Evolutionary conservation across 441 rosid genomes (phyloP), one percentile per base, ranked within the genome.

Genomic region (Pelargonium cotyledonis): DNA sequence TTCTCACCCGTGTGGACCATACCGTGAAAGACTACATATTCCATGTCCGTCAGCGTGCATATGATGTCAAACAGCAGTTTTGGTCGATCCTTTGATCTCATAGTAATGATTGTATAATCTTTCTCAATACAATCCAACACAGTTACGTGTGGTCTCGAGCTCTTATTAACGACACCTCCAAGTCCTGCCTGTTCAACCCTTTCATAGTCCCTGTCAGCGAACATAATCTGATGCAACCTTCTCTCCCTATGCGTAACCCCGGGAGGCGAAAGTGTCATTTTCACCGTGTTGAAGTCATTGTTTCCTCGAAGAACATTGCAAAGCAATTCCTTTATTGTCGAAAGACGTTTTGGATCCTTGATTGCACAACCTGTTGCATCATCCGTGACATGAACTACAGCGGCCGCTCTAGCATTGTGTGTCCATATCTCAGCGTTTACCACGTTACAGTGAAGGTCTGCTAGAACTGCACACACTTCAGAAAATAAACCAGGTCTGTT

Each of bases 381-480:
- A 73, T 92, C 96, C 5, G 89, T 92, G 74, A 88, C 94, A 73
- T 86, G 90, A 69, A 86, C 87, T 40, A 92, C 96, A 9, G 98
- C 97, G 1, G 98, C 98, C 62, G 97, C 97, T 78, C 96, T 83
- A 19, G 81, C 80, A 74, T 92, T 92, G 84, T 92, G 98, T 31
- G 98, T 92, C 98, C 98, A 92, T 76, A 92, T 86, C 82, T 90
- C 98, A 51, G 96, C 98, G 78, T 84, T 86, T 14, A 85, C 89
- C 62, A 92, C 91, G 68, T 87, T 92, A 81, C 96, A 92, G 61
- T 75, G 82, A 68, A 90, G 96, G 78, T 85, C 92, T 0, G 96
- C 70, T 58, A 90, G 94, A 72, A 92, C 86, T 11, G 98, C 97
- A 73, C 91, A 87, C 26, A 92, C 94, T 82, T 92, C 97, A 41